Evolutionary conservation across 331 rosid genomes (phyloP).

Genomic region (Quercus lobata): DNA sequence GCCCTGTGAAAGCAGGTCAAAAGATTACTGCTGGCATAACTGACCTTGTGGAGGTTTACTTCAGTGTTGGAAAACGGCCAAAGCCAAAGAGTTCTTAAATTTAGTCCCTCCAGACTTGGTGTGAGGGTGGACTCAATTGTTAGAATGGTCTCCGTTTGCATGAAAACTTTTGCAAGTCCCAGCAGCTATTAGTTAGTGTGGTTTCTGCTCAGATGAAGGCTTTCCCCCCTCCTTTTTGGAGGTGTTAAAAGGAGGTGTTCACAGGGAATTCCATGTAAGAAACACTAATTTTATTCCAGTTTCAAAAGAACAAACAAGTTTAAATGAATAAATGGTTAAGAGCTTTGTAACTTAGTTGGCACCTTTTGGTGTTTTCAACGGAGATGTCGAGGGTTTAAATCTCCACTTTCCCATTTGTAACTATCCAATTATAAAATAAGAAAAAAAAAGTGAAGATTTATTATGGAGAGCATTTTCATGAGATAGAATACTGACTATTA

Average conservation of each 20-base stretch:
- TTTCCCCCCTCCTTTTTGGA: background rate
- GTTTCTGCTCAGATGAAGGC: background rate
- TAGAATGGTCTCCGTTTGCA: background rate
- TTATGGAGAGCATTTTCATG: background rate
- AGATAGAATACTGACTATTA: background rate
- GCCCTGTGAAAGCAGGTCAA: conserved; percentile 90
- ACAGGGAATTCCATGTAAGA: background rate
- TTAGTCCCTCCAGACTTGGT: background rate
- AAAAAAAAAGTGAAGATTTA: background rate
- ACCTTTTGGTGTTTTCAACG: no score
- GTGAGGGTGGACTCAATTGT: background rate
- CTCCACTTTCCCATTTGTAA: no score
- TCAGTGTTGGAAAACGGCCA: conserved; percentile 57
- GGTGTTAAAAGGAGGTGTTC: background rate
- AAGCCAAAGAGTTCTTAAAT: conserved; percentile 22
- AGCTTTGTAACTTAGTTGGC: no score
- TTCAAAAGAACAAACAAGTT: background rate
- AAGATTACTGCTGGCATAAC: conserved; percentile 87
- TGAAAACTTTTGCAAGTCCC: background rate
- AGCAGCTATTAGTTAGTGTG: background rate
- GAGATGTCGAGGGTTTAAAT: no score
- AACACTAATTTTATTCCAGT: background rate
- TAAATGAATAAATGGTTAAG: background rate
- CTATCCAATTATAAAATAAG: no score
- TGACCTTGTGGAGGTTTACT: conserved; percentile 60